Percentiles rank a stretch among this genome's conserved stretches.
phyloP scores from a whole-genome alignment of 2,329 filamentous ascomycete genomes.

The Magnaporthiopsis poae region DNA sequence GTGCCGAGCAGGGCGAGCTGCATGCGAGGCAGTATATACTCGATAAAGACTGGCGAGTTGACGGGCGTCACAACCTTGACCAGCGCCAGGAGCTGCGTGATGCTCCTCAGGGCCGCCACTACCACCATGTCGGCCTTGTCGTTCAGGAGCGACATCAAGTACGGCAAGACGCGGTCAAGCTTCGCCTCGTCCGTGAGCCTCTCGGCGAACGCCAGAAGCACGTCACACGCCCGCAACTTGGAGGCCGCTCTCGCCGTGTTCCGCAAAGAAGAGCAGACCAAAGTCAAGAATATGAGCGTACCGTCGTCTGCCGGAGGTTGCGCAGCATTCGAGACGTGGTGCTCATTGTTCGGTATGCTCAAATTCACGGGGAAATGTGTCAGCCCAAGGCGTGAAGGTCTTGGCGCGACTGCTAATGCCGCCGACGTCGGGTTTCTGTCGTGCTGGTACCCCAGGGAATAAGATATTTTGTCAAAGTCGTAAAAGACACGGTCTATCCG shows the following conservation, averaged over 20 bases:
- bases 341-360: constrained; percentile 76
- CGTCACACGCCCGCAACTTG: constrained; percentile 77
- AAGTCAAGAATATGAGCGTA: constrained; percentile 79
- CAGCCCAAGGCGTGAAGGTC: constrained; percentile 40
- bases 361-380: constrained; percentile 70
- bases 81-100: constrained; percentile 79
- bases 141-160: constrained; percentile 70
- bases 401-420: constrained; percentile 11
- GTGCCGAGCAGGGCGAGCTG: constrained; percentile 41
- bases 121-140: constrained; percentile 79
- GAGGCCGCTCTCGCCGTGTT: constrained; percentile 85
- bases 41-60: constrained; percentile 59
- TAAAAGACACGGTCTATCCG: constrained; percentile 85
- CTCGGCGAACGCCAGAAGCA: constrained; percentile 85
- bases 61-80: constrained; percentile 78
- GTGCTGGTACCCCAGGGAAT: constrained; percentile 71
- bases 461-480: constrained; percentile 96
- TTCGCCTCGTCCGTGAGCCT: constrained; percentile 90
- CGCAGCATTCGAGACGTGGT: constrained; percentile 51
- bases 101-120: constrained; percentile 71
- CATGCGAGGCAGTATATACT: constrained; percentile 58
- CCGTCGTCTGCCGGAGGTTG: constrained; percentile 69
- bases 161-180: constrained; percentile 83
- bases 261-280: constrained; percentile 78
- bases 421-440: constrained; percentile 17